Evolutionary conservation across 2,329 filamentous ascomycete species (phyloP).

Genomic region (Penicillium decumbens): DNA sequence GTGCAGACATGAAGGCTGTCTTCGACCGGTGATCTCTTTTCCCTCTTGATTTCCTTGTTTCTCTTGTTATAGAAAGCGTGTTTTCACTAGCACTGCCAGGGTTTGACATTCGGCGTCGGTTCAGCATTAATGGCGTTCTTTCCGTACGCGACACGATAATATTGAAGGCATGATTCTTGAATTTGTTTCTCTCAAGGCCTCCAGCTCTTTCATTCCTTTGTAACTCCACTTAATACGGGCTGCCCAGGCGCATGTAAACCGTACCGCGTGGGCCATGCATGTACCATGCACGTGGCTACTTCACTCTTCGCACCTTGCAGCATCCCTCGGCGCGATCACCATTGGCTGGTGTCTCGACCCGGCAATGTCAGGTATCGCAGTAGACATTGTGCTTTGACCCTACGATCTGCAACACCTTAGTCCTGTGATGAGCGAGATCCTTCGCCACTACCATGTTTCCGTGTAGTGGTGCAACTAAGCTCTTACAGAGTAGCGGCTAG

Average conservation of each 20-base stretch:
- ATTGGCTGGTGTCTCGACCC: constrained; percentile 10
- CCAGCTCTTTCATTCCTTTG: neutral
- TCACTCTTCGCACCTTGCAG: neutral
- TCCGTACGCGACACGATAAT: neutral
- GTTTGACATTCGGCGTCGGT: constrained; percentile 1
- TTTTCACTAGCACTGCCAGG: constrained; percentile 3
- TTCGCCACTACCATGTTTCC: neutral
- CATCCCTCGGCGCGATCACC: neutral
- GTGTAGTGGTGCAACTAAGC: neutral
- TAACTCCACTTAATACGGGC: neutral
- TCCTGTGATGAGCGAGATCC: neutral
- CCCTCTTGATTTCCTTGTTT: neutral
- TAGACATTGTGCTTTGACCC: neutral
- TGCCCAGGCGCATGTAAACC: neutral
- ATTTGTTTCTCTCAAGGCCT: neutral
- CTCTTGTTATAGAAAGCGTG: neutral
- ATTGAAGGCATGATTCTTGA: neutral
- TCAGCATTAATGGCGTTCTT: constrained; percentile 9
- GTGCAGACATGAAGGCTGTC: constrained; percentile 41
- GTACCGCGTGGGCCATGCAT: neutral
- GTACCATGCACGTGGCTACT: neutral
- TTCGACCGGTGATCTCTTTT: constrained; percentile 29
- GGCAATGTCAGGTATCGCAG: constrained; percentile 1
- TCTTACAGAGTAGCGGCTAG: neutral
- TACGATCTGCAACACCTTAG: constrained; percentile 1